phyloP scores from a whole-genome alignment of 768 basidiomycete genomes.

The Panaeolus cyanescens region DNA sequence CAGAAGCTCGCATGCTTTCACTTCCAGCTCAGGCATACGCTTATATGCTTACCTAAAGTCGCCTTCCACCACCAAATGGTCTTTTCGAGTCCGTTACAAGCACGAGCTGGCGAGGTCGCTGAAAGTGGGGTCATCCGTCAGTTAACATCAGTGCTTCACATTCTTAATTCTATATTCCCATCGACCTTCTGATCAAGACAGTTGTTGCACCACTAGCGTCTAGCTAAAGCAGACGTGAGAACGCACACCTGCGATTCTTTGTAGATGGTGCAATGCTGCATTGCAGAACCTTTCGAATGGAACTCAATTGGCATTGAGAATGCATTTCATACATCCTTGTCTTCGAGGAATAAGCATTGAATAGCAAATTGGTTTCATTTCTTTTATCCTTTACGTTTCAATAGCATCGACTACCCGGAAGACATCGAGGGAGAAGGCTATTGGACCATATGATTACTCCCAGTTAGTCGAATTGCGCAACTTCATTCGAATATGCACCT shows the following conservation, averaged over 20 bases:
- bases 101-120: too few species aligned
- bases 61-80: not conserved
- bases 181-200: too few species aligned
- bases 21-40: not conserved
- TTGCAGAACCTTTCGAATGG: not conserved
- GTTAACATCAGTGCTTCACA: too few species aligned
- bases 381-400: not conserved
- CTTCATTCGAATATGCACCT: not conserved
- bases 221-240: not conserved
- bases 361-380: not conserved
- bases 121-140: too few species aligned
- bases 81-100: too few species aligned
- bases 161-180: too few species aligned
- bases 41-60: not conserved
- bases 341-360: not conserved
- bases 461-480: not conserved
- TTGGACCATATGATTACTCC: not conserved
- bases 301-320: not conserved
- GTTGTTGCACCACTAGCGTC: not conserved
- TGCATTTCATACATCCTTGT: not conserved
- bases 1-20: not conserved
- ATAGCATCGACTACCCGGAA: not conserved
- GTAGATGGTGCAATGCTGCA: not conserved
- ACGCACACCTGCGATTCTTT: not conserved
- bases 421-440: not conserved